These are phyloP conservation scores for Geotrichum aggregatum DNA, from an alignment of 1,139 yeast species.

Conservation along the genomic window DNA sequence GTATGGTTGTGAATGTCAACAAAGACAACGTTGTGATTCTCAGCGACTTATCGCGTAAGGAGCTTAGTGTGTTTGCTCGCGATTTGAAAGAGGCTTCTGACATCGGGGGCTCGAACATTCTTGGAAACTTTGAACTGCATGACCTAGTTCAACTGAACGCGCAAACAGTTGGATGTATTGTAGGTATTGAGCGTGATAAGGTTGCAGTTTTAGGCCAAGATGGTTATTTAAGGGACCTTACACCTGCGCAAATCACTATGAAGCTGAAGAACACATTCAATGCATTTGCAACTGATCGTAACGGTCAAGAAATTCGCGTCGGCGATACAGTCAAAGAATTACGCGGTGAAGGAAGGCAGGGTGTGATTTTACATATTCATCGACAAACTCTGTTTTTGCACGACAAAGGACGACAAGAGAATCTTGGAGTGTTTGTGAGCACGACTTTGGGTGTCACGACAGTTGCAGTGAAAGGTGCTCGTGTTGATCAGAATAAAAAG, in stretches of 20 bases:
- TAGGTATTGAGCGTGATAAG: constrained; percentile 82
- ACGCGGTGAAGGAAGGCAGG: constrained; percentile 77
- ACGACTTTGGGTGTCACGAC: constrained; percentile 74
- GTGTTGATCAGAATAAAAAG: constrained; percentile 56
- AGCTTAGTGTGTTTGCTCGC: constrained; percentile 87
- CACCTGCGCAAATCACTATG: constrained; percentile 76
- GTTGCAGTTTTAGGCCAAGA: constrained; percentile 80
- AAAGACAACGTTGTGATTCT: constrained; percentile 85
- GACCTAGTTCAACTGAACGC: constrained; percentile 88
- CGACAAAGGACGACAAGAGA: constrained; percentile 73
- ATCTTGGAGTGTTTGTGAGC: constrained; percentile 86
- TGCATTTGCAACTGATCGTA: constrained; percentile 80
- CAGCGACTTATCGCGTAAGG: constrained; percentile 83
- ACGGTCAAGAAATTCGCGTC: constrained; percentile 76
- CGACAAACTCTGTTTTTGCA: constrained; percentile 74
- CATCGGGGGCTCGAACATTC: constrained; percentile 45
- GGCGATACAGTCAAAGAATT: constrained; percentile 90
- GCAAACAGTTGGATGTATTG: constrained; percentile 81
- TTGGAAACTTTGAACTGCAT: constrained; percentile 78
- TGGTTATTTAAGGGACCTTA: constrained; percentile 67
- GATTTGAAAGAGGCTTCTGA: constrained; percentile 58
- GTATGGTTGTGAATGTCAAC: constrained; percentile 78
- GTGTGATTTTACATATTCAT: constrained; percentile 80
- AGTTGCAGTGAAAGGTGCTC: constrained; percentile 74
- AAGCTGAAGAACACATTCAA: constrained; percentile 60